Evolutionary conservation across 495 filamentous ascomycete genomes (phyloP).

Genomic region (Hypoxylon intermedium): DNA sequence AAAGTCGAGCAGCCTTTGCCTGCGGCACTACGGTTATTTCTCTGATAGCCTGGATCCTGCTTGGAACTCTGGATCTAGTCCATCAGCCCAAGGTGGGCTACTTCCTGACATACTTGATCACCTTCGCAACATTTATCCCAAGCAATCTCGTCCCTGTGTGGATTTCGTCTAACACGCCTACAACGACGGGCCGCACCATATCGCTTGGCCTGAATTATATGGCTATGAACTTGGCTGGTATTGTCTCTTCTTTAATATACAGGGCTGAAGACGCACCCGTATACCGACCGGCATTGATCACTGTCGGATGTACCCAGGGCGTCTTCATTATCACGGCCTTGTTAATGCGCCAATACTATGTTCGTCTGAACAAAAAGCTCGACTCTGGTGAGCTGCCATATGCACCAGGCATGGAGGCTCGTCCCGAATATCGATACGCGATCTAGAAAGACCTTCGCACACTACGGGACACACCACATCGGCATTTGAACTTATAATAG

Average conservation of each 20-base stretch:
- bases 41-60: constrained; percentile 47
- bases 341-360: constrained; percentile 17
- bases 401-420: constrained; percentile 11
- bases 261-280: constrained; percentile 20
- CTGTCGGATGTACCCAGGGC: constrained; percentile 20
- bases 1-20: constrained; percentile 56
- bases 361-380: constrained; percentile 14
- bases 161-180: constrained; percentile 20
- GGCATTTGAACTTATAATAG: too few relatives aligned
- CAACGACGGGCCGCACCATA: constrained; percentile 17
- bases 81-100: constrained; percentile 22
- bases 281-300: constrained; percentile 20
- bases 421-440: constrained; percentile 24
- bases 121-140: constrained; percentile 18
- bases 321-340: constrained; percentile 13
- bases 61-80: constrained; percentile 23
- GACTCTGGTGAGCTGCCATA: constrained; percentile 12
- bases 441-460: constrained; percentile 6
- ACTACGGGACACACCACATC: too few relatives aligned
- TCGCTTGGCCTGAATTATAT: constrained; percentile 28
- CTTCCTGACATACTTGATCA: constrained; percentile 30
- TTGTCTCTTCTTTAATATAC: constrained; percentile 20
- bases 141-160: constrained; percentile 21
- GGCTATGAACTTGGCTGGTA: constrained; percentile 25
- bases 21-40: constrained; percentile 55